These are phyloP conservation scores for Fusarium oxysporum DNA, from an alignment of 2,329 filamentous ascomycete species.

Conservation along the genomic window DNA sequence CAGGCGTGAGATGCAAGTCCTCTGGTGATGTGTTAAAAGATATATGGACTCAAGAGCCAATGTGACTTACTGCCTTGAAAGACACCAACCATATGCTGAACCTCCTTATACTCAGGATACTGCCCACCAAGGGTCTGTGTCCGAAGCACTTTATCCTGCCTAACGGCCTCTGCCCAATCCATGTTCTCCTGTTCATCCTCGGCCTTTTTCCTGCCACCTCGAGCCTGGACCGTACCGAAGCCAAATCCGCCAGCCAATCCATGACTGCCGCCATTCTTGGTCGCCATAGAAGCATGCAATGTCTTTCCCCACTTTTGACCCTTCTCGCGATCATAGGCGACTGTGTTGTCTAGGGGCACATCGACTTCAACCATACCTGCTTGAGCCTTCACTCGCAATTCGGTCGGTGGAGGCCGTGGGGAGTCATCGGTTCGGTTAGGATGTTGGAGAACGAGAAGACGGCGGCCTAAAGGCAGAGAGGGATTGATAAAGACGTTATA, in stretches of 20 bases:
- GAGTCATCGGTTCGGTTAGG: slow-evolving; percentile 77
- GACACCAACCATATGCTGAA: slow-evolving; percentile 92
- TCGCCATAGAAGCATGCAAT: slow-evolving; percentile 69
- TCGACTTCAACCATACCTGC: slow-evolving; percentile 92
- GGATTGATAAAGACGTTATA: slow-evolving; percentile 93
- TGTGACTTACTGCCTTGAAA: slow-evolving; percentile 78
- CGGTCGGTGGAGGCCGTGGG: slow-evolving; percentile 66
- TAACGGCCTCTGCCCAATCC: slow-evolving; percentile 75
- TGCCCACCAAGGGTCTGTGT: slow-evolving; percentile 90
- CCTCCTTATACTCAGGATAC: slow-evolving; percentile 74
- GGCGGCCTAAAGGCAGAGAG: slow-evolving; percentile 68
- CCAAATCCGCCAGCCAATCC: slow-evolving; percentile 81
- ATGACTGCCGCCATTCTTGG: slow-evolving; percentile 73
- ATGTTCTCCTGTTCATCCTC: slow-evolving; percentile 61
- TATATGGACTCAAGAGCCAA: neutral
- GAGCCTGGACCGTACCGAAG: slow-evolving; percentile 62
- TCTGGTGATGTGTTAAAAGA: slow-evolving; percentile 60
- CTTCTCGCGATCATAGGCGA: slow-evolving; percentile 85
- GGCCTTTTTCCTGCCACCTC: slow-evolving; percentile 52
- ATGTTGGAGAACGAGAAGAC: slow-evolving; percentile 88
- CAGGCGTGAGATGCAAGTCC: slow-evolving; percentile 86
- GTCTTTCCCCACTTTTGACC: slow-evolving; percentile 86
- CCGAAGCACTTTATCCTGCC: slow-evolving; percentile 77
- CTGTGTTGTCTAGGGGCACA: slow-evolving; percentile 79
- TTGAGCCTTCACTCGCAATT: slow-evolving; percentile 83